Conservation (phyloP, 2,329 filamentous ascomycete genomes). For the Pseudovirgaria hyperparasitica region DNA sequence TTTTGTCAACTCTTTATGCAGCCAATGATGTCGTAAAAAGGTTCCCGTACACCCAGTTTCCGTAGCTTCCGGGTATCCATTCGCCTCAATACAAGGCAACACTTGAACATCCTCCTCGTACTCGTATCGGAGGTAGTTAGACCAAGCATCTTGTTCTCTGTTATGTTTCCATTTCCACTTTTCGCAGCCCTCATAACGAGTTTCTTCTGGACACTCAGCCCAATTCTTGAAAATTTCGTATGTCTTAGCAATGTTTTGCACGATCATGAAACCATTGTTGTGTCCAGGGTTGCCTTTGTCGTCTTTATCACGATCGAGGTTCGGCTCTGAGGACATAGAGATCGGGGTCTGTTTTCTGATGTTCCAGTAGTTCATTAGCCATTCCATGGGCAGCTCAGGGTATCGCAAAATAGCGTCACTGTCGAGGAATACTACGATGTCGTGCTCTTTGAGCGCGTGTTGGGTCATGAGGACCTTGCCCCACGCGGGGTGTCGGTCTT, state of each 20-base stretch:
- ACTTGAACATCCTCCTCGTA: constrained; percentile 4
- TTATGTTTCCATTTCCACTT: constrained; percentile 4
- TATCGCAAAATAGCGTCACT: constrained; percentile 37
- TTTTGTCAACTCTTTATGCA: constrained; percentile 9
- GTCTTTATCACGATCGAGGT: constrained; percentile 30
- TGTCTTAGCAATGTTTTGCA: constrained; percentile 32
- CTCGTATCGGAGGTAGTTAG: constrained; percentile 7
- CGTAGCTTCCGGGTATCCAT: constrained; percentile 7
- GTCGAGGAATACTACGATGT: constrained; percentile 37
- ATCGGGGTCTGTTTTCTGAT: constrained; percentile 31
- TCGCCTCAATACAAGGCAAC: constrained; percentile 8
- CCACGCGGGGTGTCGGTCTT: constrained; percentile 34
- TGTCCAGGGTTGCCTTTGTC: constrained; percentile 25
- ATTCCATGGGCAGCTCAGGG: constrained; percentile 35
- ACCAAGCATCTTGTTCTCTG: constrained; percentile 7
- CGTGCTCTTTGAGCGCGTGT: constrained; percentile 25
- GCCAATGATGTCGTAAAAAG: constrained; percentile 17
- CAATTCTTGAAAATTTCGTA: constrained; percentile 31
- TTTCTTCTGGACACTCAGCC: constrained; percentile 10
- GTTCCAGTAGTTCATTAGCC: constrained; percentile 39
- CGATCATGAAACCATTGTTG: constrained; percentile 36
- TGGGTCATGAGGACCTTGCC: constrained; percentile 37
- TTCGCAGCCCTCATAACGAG: constrained; percentile 5
- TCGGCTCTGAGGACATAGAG: constrained; percentile 35
- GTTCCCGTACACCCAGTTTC: constrained; percentile 15